Percentiles rank a stretch among this genome's conserved stretches.
Evolutionary conservation across 192 early-diverging fungal genomes (phyloP).

Genomic region (Dissophora ornata): DNA sequence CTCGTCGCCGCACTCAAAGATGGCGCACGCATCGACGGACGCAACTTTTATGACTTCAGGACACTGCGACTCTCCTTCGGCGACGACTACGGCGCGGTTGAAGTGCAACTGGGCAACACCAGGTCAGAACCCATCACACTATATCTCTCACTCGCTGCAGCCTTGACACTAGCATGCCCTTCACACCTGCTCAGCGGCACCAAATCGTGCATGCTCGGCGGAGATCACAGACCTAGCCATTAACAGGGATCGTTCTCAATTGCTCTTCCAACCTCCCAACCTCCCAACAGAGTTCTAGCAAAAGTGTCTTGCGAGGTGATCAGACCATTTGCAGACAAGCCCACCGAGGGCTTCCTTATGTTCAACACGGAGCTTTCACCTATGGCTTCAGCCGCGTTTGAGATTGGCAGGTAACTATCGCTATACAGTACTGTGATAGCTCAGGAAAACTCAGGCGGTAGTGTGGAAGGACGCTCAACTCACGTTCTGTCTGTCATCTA

Average conservation of each 20-base stretch:
- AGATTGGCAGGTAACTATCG: constrained; percentile 66
- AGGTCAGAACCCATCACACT: constrained; percentile 65
- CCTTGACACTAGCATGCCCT: too few relatives aligned
- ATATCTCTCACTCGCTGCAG: too few relatives aligned
- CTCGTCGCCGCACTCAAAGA: constrained; percentile 74
- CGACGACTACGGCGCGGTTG: constrained; percentile 73
- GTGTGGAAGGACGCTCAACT: not conserved
- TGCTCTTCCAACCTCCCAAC: not conserved
- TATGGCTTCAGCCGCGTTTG: constrained; percentile 84
- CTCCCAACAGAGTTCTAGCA: constrained; percentile 67
- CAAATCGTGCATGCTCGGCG: too few relatives aligned
- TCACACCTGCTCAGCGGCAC: too few relatives aligned
- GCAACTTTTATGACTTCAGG: constrained; percentile 81
- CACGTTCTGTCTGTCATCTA: not conserved
- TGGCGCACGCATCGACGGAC: constrained; percentile 81
- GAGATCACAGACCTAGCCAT: too few relatives aligned
- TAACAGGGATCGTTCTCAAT: too few relatives aligned
- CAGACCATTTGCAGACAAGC: constrained; percentile 76
- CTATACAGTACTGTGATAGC: too few relatives aligned
- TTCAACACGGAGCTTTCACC: constrained; percentile 91
- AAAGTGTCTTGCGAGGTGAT: constrained; percentile 77
- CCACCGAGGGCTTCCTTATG: constrained; percentile 87
- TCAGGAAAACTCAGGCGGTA: too few relatives aligned
- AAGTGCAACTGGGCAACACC: constrained; percentile 89
- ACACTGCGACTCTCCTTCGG: constrained; percentile 74